phyloP scores from a whole-genome alignment of 345 rosid species.

The Arabidopsis thaliana region DNA sequence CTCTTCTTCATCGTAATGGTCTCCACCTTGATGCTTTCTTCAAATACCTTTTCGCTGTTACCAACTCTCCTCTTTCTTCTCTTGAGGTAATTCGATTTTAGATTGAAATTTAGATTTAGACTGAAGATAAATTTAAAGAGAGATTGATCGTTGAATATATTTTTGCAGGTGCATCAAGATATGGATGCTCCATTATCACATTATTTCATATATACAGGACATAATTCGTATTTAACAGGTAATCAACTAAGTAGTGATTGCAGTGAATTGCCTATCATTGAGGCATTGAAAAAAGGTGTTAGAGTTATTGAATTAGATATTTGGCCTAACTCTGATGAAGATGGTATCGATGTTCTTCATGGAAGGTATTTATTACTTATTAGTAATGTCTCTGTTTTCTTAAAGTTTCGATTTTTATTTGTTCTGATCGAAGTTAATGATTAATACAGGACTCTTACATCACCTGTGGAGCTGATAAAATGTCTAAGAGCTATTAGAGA shows the following conservation, averaged over 20 bases:
- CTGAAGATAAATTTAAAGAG: neutral
- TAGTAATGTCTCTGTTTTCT: neutral
- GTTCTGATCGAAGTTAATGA: neutral
- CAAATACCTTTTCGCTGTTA: constrained; percentile 59
- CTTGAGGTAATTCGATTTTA: constrained; percentile 49
- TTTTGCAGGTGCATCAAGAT: constrained; percentile 78
- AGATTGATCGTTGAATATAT: neutral
- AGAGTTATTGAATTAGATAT: constrained; percentile 91
- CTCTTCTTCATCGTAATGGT: constrained; percentile 58
- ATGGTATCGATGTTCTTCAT: constrained; percentile 79
- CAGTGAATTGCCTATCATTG: constrained; percentile 82
- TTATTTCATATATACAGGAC: constrained; percentile 88
- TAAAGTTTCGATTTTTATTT: neutral
- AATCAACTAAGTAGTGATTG: constrained; percentile 97
- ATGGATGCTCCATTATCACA: constrained; percentile 92
- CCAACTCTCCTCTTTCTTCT: constrained; percentile 59
- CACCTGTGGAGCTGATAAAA: constrained; percentile 76
- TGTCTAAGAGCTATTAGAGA: constrained; percentile 79
- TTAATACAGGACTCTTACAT: constrained; percentile 73
- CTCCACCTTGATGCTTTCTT: constrained; percentile 68
- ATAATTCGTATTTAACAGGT: constrained; percentile 89
- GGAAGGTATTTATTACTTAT: constrained; percentile 61
- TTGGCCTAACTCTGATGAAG: constrained; percentile 87
- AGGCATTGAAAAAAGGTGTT: constrained; percentile 76
- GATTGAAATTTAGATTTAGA: neutral